These are phyloP conservation scores for Passiflora organensis DNA, from an alignment of 345 rosid species.

Conservation along the genomic window DNA sequence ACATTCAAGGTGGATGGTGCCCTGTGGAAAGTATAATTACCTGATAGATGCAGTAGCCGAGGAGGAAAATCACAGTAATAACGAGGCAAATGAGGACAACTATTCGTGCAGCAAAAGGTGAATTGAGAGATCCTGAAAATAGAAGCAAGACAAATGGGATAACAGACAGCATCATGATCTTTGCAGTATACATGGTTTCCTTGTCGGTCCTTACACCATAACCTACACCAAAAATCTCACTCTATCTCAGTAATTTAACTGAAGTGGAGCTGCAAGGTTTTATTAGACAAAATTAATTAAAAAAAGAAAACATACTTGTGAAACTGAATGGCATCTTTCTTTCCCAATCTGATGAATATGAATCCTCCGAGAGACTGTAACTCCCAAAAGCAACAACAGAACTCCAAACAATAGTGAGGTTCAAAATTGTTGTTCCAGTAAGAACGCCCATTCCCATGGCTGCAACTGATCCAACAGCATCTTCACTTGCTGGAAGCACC, in stretches of 20 bases:
- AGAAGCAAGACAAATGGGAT: constrained; percentile 41
- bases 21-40: constrained; percentile 12
- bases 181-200: constrained; percentile 31
- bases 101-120: constrained; percentile 18
- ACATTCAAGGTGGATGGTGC: too few species aligned
- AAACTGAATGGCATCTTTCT: constrained; percentile 22
- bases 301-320: constrained; percentile 16
- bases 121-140: constrained; percentile 24
- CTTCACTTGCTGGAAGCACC: constrained; percentile 22
- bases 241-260: background rate
- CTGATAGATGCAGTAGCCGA: constrained; percentile 36
- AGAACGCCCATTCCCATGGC: constrained; percentile 36
- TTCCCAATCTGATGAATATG: constrained; percentile 10
- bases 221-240: constrained; percentile 20
- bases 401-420: constrained; percentile 41
- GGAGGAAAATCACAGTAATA: constrained; percentile 22
- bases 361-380: constrained; percentile 24
- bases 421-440: constrained; percentile 46
- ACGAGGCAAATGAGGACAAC: constrained; percentile 30
- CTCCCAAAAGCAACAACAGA: constrained; percentile 41
- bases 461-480: constrained; percentile 24
- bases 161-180: constrained; percentile 33
- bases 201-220: constrained; percentile 40
- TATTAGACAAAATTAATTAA: background rate
- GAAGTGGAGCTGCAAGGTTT: background rate